Evolutionary conservation across 2,329 filamentous ascomycete species (phyloP).

Genomic region (Sporothrix pallida): DNA sequence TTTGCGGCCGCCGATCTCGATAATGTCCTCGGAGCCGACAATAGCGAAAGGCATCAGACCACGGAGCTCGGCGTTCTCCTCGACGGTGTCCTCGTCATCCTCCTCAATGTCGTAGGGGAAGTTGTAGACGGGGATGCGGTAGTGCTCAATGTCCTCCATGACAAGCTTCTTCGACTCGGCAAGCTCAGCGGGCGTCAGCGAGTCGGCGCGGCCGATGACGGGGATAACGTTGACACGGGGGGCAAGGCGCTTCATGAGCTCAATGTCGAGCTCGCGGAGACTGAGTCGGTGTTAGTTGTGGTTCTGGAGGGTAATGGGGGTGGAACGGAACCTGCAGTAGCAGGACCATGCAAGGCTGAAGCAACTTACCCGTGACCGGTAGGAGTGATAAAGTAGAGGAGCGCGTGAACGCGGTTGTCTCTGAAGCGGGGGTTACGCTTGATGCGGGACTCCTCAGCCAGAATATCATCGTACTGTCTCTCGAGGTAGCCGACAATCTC

Average conservation of each 20-base stretch:
- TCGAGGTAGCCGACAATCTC: slow-evolving; percentile 99
- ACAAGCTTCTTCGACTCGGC: slow-evolving; percentile 99
- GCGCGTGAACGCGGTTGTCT: slow-evolving; percentile 96
- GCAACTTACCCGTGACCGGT: slow-evolving; percentile 84
- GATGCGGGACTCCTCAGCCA: slow-evolving; percentile 98
- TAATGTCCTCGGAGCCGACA: slow-evolving; percentile 92
- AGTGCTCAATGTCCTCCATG: slow-evolving; percentile 99
- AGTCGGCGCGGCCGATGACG: slow-evolving; percentile 97
- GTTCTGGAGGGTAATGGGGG: not conserved
- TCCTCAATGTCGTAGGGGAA: slow-evolving; percentile 99
- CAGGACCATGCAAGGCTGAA: not conserved
- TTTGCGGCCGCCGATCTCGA: slow-evolving; percentile 91
- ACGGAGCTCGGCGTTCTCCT: slow-evolving; percentile 97
- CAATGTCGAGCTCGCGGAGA: slow-evolving; percentile 97
- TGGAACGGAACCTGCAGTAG: not conserved
- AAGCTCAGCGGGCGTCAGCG: slow-evolving; percentile 92
- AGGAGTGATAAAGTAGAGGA: slow-evolving; percentile 99
- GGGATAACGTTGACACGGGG: slow-evolving; percentile 98
- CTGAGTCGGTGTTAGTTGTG: slow-evolving; percentile 51
- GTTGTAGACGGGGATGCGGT: slow-evolving; percentile 99
- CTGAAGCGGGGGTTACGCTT: slow-evolving; percentile 99
- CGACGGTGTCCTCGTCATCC: slow-evolving; percentile 98
- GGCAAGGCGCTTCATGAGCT: slow-evolving; percentile 98
- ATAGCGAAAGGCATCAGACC: slow-evolving; percentile 99
- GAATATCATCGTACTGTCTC: slow-evolving; percentile 98